Evolutionary conservation across 1,139 yeast species (phyloP), one percentile per base, ranked within the genome.

Genomic region (Sugiyamaella novakii): DNA sequence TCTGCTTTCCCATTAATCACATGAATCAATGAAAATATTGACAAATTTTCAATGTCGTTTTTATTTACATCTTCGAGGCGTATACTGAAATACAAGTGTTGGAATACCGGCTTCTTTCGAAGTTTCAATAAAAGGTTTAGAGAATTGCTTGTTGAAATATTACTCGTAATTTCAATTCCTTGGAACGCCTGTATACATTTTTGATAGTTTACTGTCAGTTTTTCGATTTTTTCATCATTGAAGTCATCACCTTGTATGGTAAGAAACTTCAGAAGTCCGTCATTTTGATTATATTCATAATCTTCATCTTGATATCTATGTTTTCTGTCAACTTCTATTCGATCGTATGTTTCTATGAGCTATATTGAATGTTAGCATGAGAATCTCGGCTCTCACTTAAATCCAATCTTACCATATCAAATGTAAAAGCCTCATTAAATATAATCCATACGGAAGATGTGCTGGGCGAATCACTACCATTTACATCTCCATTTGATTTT

Each of bases 401-500:
- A 28, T 11, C 30, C 11, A 35, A 28, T 14, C 40, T 24, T 36
- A 36, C 40, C 40, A 22, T 29, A 12, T 24, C 19, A 21, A 12
- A 5, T 6, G 28, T 22, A 22, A 12, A 22, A n/a, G 40, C 18
- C 5, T 21, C 40, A 22, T 24, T 17, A 22, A 36, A 36, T 2
- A n/a, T 22, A 11, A 36, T 36, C 29, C 29, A 36, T 12, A 36
- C 28, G 4, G 40, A 12, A 2, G 28, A 21, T 21, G 35, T 10
- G 17, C n/a, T 31, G 11, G 3, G 11, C 4, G 6, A 7, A 3
- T 8, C 35, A 15, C n/a, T 6, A 3, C 35, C 35, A 15, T 15
- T 3, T 14, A 15, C n/a, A 31, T 17, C 4, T 11, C 21, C 35
- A 7, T 31, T 17, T 11, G 10, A 6, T 15, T 31, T 14, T 14